Evolutionary conservation across 1,284 basidiomycete genomes (phyloP).

Genomic region (Caloboletus firmus): DNA sequence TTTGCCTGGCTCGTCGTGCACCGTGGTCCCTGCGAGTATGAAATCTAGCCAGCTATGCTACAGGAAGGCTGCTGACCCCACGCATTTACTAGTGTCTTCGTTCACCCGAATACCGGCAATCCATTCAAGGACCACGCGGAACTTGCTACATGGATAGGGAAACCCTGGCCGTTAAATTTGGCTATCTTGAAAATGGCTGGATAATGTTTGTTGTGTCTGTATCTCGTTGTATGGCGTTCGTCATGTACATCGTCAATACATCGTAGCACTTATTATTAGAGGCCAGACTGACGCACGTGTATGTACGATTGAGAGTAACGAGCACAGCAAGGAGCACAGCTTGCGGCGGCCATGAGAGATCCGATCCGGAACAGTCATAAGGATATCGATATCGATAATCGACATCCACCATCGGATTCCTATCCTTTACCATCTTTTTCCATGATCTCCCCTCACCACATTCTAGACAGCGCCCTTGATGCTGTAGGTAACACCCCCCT

Average conservation of each 20-base stretch:
- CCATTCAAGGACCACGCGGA: slow-evolving; percentile 62
- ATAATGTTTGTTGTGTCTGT: too few species aligned
- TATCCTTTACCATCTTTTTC: background rate
- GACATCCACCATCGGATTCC: too few species aligned
- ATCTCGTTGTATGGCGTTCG: too few species aligned
- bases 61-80: slow-evolving; percentile 1
- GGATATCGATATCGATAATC: too few species aligned
- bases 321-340: too few species aligned
- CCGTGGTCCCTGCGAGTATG: slow-evolving; percentile 41
- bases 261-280: background rate
- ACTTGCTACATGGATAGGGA: slow-evolving; percentile 69
- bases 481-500: slow-evolving; percentile 92
- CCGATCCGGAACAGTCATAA: slow-evolving; percentile 22
- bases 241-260: too few species aligned
- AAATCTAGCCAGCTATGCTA: background rate
- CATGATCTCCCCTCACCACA: slow-evolving; percentile 34
- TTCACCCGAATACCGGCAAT: slow-evolving; percentile 73
- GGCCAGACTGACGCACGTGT: too few species aligned
- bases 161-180: slow-evolving; percentile 52
- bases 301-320: background rate
- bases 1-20: slow-evolving; percentile 43
- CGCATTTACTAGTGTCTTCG: slow-evolving; percentile 50
- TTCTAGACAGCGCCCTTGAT: slow-evolving; percentile 78
- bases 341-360: slow-evolving; percentile 7
- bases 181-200: slow-evolving; percentile 38